Percentiles rank a stretch among this genome's conserved stretches.
These are phyloP conservation scores for Castanea mollissima DNA, from an alignment of 306 rosid genomes.

Conservation along the genomic window DNA sequence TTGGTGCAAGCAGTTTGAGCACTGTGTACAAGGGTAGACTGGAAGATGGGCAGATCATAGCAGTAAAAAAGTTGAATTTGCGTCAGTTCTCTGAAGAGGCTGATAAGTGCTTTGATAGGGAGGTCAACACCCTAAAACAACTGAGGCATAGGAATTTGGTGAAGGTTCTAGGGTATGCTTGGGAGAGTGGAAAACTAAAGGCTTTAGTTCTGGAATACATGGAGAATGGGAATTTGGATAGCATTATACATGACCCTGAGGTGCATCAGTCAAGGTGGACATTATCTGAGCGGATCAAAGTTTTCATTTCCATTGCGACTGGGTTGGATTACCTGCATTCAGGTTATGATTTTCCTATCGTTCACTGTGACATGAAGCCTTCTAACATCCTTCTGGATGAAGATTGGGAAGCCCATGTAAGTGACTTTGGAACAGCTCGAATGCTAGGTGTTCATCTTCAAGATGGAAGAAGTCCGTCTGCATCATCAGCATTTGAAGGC, in stretches of 20 bases:
- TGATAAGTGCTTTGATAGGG: conserved; percentile 65
- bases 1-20: conserved; percentile 80
- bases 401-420: conserved; percentile 80
- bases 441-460: conserved; percentile 74
- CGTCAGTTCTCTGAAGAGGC: conserved; percentile 56
- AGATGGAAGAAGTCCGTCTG: conserved; percentile 50
- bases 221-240: conserved; percentile 79
- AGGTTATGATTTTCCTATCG: conserved; percentile 71
- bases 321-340: conserved; percentile 82
- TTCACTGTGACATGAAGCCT: conserved; percentile 87
- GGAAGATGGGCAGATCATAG: conserved; percentile 51
- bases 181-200: conserved; percentile 78
- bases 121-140: conserved; percentile 67
- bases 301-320: conserved; percentile 59
- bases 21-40: conserved; percentile 74
- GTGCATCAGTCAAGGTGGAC: conserved; percentile 54
- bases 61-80: conserved; percentile 71
- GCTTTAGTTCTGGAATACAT: conserved; percentile 79
- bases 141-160: conserved; percentile 86
- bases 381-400: conserved; percentile 74
- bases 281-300: conserved; percentile 49
- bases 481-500: conserved; percentile 68
- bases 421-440: conserved; percentile 92
- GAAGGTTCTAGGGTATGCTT: conserved; percentile 79
- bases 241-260: conserved; percentile 49